Evolutionary conservation across 441 rosid species (phyloP).

Genomic region (Mallotus repandus): DNA sequence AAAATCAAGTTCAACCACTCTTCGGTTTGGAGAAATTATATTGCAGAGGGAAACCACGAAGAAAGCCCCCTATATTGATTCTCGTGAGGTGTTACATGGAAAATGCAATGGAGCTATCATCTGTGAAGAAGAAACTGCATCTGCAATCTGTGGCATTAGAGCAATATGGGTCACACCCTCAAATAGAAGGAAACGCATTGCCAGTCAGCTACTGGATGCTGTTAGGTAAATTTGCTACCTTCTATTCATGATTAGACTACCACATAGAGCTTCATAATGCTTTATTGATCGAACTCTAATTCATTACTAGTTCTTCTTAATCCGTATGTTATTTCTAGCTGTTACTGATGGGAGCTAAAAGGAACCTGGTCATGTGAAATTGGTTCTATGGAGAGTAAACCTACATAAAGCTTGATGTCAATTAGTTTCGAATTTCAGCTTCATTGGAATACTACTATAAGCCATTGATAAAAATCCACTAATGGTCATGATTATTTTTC

Average conservation of each 20-base stretch:
- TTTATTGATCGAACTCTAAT: not conserved
- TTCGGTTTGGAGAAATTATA: conserved; percentile 60
- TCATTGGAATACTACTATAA: not conserved
- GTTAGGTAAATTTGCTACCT: conserved; percentile 44
- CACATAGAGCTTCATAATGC: not conserved
- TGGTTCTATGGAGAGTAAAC: no score
- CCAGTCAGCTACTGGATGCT: conserved; percentile 65
- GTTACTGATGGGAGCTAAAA: not conserved
- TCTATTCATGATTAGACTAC: not conserved
- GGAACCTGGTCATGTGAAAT: no score
- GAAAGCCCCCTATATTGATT: conserved; percentile 31
- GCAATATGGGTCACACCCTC: conserved; percentile 88
- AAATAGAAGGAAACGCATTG: conserved; percentile 75
- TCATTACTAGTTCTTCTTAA: not conserved
- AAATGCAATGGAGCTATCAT: conserved; percentile 42
- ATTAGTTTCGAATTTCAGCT: no score
- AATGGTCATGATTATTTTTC: not conserved
- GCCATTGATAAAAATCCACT: not conserved
- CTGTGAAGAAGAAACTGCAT: conserved; percentile 54
- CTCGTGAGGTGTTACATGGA: conserved; percentile 24
- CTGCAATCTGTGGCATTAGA: conserved; percentile 73
- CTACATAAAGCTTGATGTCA: no score
- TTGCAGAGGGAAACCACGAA: conserved; percentile 56
- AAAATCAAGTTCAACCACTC: conserved; percentile 40
- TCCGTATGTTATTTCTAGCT: no score